Conservation (phyloP, 441 rosid species). For the Aleurites moluccanus region DNA sequence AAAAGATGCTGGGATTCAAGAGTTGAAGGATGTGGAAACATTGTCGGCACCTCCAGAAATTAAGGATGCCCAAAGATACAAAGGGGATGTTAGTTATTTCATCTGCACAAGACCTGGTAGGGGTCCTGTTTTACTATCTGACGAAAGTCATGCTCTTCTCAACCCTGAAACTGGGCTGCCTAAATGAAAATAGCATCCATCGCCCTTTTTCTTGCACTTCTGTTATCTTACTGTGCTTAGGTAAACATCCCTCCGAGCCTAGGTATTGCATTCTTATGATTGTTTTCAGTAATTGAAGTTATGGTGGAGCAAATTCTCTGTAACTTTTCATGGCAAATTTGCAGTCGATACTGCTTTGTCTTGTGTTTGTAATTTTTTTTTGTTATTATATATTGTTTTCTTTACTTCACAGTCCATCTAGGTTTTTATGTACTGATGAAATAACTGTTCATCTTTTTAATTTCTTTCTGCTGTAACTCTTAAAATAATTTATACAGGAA, state of each 20-base stretch:
- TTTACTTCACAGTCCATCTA: neutral
- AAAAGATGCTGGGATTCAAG: conserved; percentile 67
- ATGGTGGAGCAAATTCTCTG: conserved; percentile 10
- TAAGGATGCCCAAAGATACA: conserved; percentile 55
- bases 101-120: conserved; percentile 88
- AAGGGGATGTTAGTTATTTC: conserved; percentile 78
- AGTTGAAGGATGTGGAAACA: conserved; percentile 53
- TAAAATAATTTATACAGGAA: neutral
- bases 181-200: conserved; percentile 34
- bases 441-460: conserved; percentile 12
- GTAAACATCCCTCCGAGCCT: neutral
- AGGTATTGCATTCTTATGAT: neutral
- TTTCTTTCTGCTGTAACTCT: neutral
- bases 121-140: conserved; percentile 68
- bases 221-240: neutral
- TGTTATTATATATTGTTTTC: neutral
- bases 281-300: neutral
- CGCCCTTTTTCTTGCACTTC: conserved; percentile 1
- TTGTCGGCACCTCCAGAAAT: conserved; percentile 54
- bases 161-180: conserved; percentile 67
- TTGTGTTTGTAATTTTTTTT: conserved; percentile 13
- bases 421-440: neutral
- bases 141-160: conserved; percentile 68
- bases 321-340: neutral
- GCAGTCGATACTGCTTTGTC: conserved; percentile 20